A percentile compares a stretch with the other conserved stretches of the same genome.
Conservation (phyloP, 2,329 filamentous ascomycete species). For the Apiospora arundinis region DNA sequence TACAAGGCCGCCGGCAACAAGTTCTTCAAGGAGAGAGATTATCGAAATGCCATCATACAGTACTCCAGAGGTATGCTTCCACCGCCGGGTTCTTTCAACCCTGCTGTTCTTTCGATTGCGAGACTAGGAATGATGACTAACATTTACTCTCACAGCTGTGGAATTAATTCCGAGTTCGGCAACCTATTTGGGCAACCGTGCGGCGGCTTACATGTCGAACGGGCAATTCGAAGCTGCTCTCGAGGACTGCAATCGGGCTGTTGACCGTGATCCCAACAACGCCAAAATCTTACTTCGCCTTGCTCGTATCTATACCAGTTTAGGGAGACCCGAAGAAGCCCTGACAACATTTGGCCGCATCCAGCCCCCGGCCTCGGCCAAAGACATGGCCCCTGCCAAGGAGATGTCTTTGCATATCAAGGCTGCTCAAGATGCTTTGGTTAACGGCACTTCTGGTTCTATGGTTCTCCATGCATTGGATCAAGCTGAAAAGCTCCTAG, state of each 20-base stretch:
- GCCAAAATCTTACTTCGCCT: constrained; percentile 87
- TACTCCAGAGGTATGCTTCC: constrained; percentile 85
- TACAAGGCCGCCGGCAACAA: constrained; percentile 96
- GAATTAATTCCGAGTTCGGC: constrained; percentile 84
- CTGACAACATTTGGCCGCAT: constrained; percentile 83
- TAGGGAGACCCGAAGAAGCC: constrained; percentile 88
- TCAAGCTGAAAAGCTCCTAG: constrained; percentile 83
- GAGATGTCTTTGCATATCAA: constrained; percentile 84
- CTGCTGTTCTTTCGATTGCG: neutral
- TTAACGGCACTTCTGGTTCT: constrained; percentile 78
- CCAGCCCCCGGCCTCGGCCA: constrained; percentile 78
- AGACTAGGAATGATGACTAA: constrained; percentile 16
- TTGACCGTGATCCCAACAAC: constrained; percentile 84
- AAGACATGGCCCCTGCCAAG: constrained; percentile 83
- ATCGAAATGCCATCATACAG: constrained; percentile 84
- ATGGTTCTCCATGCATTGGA: constrained; percentile 94
- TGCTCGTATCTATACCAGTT: constrained; percentile 85
- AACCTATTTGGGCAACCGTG: constrained; percentile 93
- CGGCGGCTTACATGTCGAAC: constrained; percentile 91
- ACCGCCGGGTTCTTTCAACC: neutral
- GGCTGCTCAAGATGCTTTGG: constrained; percentile 79
- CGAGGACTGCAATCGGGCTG: constrained; percentile 83
- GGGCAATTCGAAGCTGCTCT: constrained; percentile 80
- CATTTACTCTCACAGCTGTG: constrained; percentile 70
- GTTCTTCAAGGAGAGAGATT: constrained; percentile 95